Evolutionary conservation across 2,329 filamentous ascomycete genomes (phyloP).

Genomic region (Colletotrichum sublineola): DNA sequence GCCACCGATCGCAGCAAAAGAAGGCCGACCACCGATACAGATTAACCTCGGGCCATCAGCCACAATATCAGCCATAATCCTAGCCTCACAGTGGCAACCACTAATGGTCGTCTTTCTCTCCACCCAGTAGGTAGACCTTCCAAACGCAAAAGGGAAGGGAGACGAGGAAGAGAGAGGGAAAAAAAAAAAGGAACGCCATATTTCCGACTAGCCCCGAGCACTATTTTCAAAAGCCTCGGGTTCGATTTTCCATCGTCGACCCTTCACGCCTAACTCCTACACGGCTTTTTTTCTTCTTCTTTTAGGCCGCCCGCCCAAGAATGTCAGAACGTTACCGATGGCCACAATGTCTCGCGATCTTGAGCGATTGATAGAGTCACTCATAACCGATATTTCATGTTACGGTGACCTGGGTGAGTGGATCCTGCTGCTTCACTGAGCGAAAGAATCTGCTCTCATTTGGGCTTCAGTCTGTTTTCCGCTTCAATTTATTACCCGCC

Average conservation of each 20-base stretch:
- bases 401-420: conserved; percentile 42
- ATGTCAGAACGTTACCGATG: conserved; percentile 14
- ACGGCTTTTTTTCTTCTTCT: conserved; percentile 16
- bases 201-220: conserved; percentile 15
- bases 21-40: background rate
- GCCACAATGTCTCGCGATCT: conserved; percentile 40
- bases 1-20: background rate
- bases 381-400: conserved; percentile 43
- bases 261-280: background rate
- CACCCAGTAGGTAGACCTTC: background rate
- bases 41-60: background rate
- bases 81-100: background rate
- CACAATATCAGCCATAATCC: background rate
- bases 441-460: background rate
- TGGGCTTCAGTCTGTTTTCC: background rate
- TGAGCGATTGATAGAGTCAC: conserved; percentile 41
- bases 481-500: too few species aligned
- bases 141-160: background rate
- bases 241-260: conserved; percentile 39
- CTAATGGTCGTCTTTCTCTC: background rate
- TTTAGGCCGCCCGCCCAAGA: background rate
- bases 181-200: background rate
- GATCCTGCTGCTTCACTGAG: conserved; percentile 3
- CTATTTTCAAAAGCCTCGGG: conserved; percentile 10
- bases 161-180: background rate